phyloP scores from a whole-genome alignment of 2,329 filamentous ascomycete genomes.

The Canariomyces notabilis region DNA sequence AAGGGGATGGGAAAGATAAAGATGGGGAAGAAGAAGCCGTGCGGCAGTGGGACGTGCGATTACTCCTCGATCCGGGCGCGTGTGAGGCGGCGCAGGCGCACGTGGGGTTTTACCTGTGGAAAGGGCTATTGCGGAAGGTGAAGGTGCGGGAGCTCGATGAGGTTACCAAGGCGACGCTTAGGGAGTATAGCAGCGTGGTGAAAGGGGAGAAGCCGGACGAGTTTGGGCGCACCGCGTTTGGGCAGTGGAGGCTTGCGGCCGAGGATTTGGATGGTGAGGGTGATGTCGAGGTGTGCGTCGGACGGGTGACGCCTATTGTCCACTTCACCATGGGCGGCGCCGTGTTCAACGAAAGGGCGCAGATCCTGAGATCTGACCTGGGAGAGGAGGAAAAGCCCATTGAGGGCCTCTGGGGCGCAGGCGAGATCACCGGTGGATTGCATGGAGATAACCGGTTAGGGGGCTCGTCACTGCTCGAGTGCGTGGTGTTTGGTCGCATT shows the following conservation, averaged over 20 bases:
- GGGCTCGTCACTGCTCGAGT: constrained; percentile 58
- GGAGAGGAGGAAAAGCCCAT: constrained; percentile 38
- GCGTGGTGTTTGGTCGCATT: constrained; percentile 58
- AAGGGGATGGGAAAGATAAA: too few species aligned
- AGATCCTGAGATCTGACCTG: constrained; percentile 41
- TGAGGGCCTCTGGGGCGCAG: constrained; percentile 55
- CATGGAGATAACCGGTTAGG: constrained; percentile 60
- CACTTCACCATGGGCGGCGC: constrained; percentile 66
- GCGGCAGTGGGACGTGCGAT: constrained; percentile 53
- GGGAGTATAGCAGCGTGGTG: constrained; percentile 45
- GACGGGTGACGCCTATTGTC: constrained; percentile 56
- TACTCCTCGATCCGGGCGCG: constrained; percentile 56
- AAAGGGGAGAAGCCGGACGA: constrained; percentile 36
- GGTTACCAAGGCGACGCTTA: constrained; percentile 38
- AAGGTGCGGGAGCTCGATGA: constrained; percentile 47
- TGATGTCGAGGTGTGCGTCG: constrained; percentile 46
- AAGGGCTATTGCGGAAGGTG: constrained; percentile 53
- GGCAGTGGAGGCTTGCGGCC: constrained; percentile 47
- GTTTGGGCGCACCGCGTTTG: constrained; percentile 48
- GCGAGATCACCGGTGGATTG: constrained; percentile 60
- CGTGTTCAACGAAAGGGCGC: constrained; percentile 48
- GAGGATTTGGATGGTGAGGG: constrained; percentile 42
- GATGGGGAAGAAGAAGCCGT: constrained; percentile 19
- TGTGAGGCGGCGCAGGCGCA: constrained; percentile 49
- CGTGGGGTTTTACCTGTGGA: constrained; percentile 59